Evolutionary conservation across 345 rosid genomes (phyloP), one percentile per base, ranked within the genome.

Genomic region (Cardamine resedifolia): DNA sequence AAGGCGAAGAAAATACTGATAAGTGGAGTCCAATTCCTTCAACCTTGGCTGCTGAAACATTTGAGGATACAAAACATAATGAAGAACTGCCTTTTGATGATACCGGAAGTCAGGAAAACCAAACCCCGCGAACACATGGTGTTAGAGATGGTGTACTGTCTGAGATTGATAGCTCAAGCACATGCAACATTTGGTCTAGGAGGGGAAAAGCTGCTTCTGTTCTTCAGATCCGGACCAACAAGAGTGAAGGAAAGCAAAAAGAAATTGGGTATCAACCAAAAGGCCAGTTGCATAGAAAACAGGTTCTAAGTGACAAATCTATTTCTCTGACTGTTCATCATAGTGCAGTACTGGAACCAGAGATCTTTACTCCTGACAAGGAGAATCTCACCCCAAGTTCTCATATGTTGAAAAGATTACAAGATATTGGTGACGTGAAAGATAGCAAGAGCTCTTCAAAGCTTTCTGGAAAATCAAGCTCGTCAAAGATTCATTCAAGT

Each of bases 301-400:
- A 74, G 55, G 65, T 58, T 63, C 15, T 28, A 20, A 81, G 70
- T 67, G 81, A 74, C 28, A 74, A 63, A 70, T 56, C 79, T 26
- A 28, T 72, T 14, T 45, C 76, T 11, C 76, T 48, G 57, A 49
- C 67, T 51, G 79, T 71, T 75, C 70, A 77, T 64, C 19, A 71
- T 62, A 67, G 50, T 77, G 71, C 51, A 70, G 83, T 79, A 36
- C 78, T 52, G 44, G 90, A 85, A 76, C 85, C 88, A 77, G 96
- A 87, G 63, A 69, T 77, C 26, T 84, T 79, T 55, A 85, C 86
- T 53, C 96, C 90, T 58, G 89, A 88, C 70, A 95, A 87, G 82
- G 97, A 95, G 86, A 95, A 91, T 74, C 69, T 81, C 77, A 80
- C 84, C n/a, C 96, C 97, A 70, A 82, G 81, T 43, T 74, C 81